phyloP scores from a whole-genome alignment of 2,329 filamentous ascomycete species.

The Emmonsia crescens region DNA sequence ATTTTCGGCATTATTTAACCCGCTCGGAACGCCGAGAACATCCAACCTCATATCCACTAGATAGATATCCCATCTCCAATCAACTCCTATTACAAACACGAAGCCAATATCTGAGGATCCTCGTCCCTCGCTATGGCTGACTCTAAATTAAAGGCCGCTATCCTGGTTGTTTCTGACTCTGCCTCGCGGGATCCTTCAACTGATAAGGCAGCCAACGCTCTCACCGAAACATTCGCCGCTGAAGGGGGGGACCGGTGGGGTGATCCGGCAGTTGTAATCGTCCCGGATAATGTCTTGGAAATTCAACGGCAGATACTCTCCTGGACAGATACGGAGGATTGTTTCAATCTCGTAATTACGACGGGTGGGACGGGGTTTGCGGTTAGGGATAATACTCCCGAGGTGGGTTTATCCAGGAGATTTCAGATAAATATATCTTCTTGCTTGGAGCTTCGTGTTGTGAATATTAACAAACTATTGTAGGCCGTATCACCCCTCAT shows the following conservation, averaged over 20 bases:
- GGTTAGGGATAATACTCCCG: slow-evolving; percentile 72
- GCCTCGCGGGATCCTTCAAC: slow-evolving; percentile 67
- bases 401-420: slow-evolving; percentile 46
- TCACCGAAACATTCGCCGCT: slow-evolving; percentile 58
- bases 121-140: slow-evolving; percentile 19
- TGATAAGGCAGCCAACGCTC: slow-evolving; percentile 58
- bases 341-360: slow-evolving; percentile 66
- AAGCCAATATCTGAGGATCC: not conserved
- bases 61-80: not conserved
- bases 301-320: slow-evolving; percentile 63
- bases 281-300: slow-evolving; percentile 60
- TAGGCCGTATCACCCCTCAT: slow-evolving; percentile 70
- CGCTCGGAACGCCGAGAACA: slow-evolving; percentile 1
- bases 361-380: slow-evolving; percentile 94
- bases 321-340: slow-evolving; percentile 59
- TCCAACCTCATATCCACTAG: not conserved
- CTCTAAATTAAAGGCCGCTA: slow-evolving; percentile 53
- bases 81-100: too few relatives aligned
- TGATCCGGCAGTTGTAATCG: slow-evolving; percentile 58
- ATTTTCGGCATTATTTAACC: too few relatives aligned
- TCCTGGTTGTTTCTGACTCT: slow-evolving; percentile 86
- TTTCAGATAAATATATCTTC: slow-evolving; percentile 7
- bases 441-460: too few relatives aligned
- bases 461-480: slow-evolving; percentile 13
- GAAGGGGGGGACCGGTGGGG: slow-evolving; percentile 63